Evolutionary conservation across 768 basidiomycete genomes (phyloP).

Genomic region (Podaxis mareebaensis): DNA sequence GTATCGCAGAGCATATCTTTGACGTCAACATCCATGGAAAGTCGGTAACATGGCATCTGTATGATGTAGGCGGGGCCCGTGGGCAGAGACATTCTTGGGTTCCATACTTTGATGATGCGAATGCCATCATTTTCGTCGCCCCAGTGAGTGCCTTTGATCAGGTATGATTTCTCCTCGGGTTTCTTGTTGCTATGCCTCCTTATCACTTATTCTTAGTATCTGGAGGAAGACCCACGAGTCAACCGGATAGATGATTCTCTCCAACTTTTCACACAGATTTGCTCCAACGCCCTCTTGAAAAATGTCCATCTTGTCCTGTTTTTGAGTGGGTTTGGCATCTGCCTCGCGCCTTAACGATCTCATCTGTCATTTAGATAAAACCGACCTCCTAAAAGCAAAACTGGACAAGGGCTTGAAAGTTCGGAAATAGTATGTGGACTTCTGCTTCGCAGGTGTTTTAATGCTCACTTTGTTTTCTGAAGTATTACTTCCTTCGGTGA

Average conservation of each 20-base stretch:
- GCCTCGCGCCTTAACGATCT: slow-evolving; percentile 16
- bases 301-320: slow-evolving; percentile 63
- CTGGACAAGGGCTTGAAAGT: slow-evolving; percentile 69
- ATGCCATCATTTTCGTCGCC: slow-evolving; percentile 80
- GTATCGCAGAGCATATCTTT: slow-evolving; percentile 81
- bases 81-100: slow-evolving; percentile 79
- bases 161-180: slow-evolving; percentile 32
- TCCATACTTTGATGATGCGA: slow-evolving; percentile 75
- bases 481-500: slow-evolving; percentile 84
- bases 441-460: background rate
- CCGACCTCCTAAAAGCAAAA: slow-evolving; percentile 74
- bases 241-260: slow-evolving; percentile 88
- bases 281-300: slow-evolving; percentile 78
- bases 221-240: slow-evolving; percentile 83
- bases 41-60: slow-evolving; percentile 71
- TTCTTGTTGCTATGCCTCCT: slow-evolving; percentile 4
- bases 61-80: slow-evolving; percentile 70
- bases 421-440: slow-evolving; percentile 69
- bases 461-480: slow-evolving; percentile 10
- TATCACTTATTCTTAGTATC: slow-evolving; percentile 50
- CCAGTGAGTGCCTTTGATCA: slow-evolving; percentile 82
- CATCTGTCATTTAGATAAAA: slow-evolving; percentile 55
- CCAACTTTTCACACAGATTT: slow-evolving; percentile 86
- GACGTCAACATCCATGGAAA: slow-evolving; percentile 81
- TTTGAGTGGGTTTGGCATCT: slow-evolving; percentile 42